A percentile compares a stretch with the other conserved stretches of the same genome.
phyloP scores from a whole-genome alignment of 305 asterid species.

The Fraxinus albicans region DNA sequence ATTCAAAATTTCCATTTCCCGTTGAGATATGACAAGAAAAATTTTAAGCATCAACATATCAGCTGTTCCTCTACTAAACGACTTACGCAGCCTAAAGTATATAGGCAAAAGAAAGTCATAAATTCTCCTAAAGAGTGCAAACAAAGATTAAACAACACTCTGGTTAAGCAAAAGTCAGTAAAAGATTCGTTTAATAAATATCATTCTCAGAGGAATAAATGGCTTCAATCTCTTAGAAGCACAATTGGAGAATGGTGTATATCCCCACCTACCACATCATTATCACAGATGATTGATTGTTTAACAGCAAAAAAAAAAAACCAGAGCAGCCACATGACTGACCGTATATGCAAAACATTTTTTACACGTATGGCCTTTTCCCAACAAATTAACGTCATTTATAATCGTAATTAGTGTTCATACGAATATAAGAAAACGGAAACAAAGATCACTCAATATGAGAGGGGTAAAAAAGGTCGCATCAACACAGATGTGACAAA shows the following conservation, averaged over 20 bases:
- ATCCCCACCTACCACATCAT: neutral
- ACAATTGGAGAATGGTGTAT: neutral
- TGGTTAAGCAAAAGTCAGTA: neutral
- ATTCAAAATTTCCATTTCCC: neutral
- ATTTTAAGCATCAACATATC: neutral
- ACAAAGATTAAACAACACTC: neutral
- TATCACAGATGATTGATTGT: neutral
- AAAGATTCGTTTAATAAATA: neutral
- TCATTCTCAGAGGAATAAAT: constrained; percentile 1
- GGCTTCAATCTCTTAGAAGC: constrained; percentile 3
- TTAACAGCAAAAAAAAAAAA: neutral
- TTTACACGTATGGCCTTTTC: constrained; percentile 4
- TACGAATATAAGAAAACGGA: constrained; percentile 1
- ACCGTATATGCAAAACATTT: constrained; percentile 10
- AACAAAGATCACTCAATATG: constrained; percentile 2
- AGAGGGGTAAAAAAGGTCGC: neutral
- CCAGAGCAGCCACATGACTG: constrained; percentile 2
- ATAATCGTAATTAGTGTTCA: constrained; percentile 6
- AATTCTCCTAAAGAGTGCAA: neutral
- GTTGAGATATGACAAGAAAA: neutral
- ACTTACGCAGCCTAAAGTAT: neutral
- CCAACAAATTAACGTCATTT: constrained; percentile 3
- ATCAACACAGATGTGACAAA: constrained; percentile 15
- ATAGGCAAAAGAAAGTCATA: neutral
- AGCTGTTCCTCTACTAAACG: neutral